Percentiles rank a stretch among this genome's conserved stretches.
Conservation (phyloP, 1,139 yeast genomes). For the Kodamaea suecica region DNA sequence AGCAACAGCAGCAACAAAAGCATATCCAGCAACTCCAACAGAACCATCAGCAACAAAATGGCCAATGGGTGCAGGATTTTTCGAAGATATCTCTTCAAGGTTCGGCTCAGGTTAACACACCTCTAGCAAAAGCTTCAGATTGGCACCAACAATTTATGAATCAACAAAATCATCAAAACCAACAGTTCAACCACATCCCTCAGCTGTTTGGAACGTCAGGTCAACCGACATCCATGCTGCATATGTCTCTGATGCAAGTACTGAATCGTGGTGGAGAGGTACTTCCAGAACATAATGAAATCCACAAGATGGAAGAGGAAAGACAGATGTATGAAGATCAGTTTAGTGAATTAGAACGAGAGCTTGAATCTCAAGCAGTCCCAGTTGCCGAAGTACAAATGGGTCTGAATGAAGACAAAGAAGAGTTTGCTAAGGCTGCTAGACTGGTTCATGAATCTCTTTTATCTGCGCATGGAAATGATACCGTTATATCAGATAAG, state of each 20-base stretch:
- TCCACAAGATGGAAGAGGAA: conserved; percentile 31
- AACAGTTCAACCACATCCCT: conserved; percentile 8
- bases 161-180: conserved; percentile 16
- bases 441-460: conserved; percentile 36
- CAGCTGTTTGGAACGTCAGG: neutral
- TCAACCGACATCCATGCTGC: conserved; percentile 5
- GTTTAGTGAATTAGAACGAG: conserved; percentile 37
- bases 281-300: conserved; percentile 29
- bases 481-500: conserved; percentile 29
- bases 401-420: conserved; percentile 24
- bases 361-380: conserved; percentile 19
- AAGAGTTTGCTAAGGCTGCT: conserved; percentile 43
- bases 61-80: conserved; percentile 35
- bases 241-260: conserved; percentile 2
- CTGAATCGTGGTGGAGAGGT: conserved; percentile 1
- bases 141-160: conserved; percentile 33
- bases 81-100: conserved; percentile 23
- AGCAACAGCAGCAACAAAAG: conserved; percentile 9
- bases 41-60: conserved; percentile 1
- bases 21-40: conserved; percentile 7
- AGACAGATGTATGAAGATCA: conserved; percentile 32
- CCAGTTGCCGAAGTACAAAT: conserved; percentile 10
- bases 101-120: conserved; percentile 5
- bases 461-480: conserved; percentile 18
- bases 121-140: conserved; percentile 12